These are phyloP conservation scores for Globisporangium paddicum DNA, from an alignment of 352 stramenopile genomes.

Conservation along the genomic window DNA sequence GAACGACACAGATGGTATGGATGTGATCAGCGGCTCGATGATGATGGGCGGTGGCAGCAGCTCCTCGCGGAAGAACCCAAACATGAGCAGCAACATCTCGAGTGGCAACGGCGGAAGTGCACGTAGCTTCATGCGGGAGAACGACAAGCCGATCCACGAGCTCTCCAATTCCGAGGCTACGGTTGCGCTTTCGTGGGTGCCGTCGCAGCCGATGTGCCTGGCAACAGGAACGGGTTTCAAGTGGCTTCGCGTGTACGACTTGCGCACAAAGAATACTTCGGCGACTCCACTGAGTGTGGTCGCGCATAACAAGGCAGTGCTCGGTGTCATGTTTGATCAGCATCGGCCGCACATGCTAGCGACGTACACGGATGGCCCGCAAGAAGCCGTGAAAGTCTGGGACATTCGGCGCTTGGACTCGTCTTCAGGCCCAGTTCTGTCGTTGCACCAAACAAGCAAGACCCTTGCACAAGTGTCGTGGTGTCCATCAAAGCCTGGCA, in stretches of 20 bases:
- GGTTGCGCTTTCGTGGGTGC: constrained; percentile 78
- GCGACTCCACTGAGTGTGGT: constrained; percentile 74
- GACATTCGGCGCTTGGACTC: constrained; percentile 81
- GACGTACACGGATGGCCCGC: constrained; percentile 77
- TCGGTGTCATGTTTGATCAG: constrained; percentile 77
- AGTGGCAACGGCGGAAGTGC: constrained; percentile 9
- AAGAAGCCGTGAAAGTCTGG: constrained; percentile 85
- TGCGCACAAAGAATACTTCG: constrained; percentile 36
- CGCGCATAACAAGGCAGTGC: constrained; percentile 79
- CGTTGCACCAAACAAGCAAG: constrained; percentile 69
- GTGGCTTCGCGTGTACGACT: constrained; percentile 84
- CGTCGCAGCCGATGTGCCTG: constrained; percentile 72
- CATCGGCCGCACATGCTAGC: constrained; percentile 79
- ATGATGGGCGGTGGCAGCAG: constrained; percentile 7
- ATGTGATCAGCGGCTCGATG: constrained; percentile 17
- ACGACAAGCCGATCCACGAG: constrained; percentile 69
- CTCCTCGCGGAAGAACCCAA: constrained; percentile 14
- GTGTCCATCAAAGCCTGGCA: constrained; percentile 77
- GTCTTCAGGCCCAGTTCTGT: constrained; percentile 55
- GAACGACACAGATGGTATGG: constrained; percentile 22
- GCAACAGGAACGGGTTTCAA: constrained; percentile 84
- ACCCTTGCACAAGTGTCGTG: constrained; percentile 74
- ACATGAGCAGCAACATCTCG: not conserved
- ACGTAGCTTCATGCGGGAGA: constrained; percentile 23
- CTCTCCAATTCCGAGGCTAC: constrained; percentile 83